A percentile compares a stretch with the other conserved stretches of the same genome.
phyloP scores from a whole-genome alignment of 1,284 basidiomycete genomes.

The Naganishia liquefaciens region DNA sequence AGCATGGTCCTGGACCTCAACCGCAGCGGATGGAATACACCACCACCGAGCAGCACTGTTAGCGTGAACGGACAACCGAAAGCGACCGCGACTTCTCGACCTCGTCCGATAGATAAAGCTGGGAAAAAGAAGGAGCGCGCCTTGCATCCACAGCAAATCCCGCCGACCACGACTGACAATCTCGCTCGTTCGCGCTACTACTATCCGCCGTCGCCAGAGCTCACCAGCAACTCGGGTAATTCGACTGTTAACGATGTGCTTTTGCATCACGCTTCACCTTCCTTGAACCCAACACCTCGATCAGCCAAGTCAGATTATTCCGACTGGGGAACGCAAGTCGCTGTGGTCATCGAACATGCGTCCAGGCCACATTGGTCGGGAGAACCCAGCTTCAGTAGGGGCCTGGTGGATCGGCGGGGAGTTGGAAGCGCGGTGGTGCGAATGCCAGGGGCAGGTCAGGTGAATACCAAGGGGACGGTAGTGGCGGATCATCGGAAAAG shows the following conservation, averaged over 20 bases:
- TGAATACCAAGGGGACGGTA: not conserved
- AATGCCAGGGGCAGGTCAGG: not conserved
- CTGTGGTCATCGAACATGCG: not conserved
- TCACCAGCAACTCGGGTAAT: slow-evolving; percentile 14
- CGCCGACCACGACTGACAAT: not conserved
- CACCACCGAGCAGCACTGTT: slow-evolving; percentile 13
- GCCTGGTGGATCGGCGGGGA: not conserved
- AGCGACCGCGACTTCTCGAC: not conserved
- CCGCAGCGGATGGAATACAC: slow-evolving; percentile 3
- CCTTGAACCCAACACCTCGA: slow-evolving; percentile 2
- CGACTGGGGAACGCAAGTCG: not conserved
- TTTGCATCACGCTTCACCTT: not conserved
- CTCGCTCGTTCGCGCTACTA: not conserved
- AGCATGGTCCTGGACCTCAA: slow-evolving; percentile 5
- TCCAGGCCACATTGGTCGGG: not conserved
- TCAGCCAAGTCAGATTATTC: not conserved
- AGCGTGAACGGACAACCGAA: slow-evolving; percentile 8
- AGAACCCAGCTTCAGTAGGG: not conserved
- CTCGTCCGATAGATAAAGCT: not conserved
- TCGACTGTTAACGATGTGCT: not conserved
- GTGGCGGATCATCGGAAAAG: not conserved
- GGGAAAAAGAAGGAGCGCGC: not conserved
- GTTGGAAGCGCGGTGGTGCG: not conserved
- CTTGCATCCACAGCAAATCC: not conserved
- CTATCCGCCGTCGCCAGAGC: slow-evolving; percentile 18